These are phyloP conservation scores for Mucuna pruriens DNA, from an alignment of 306 rosid genomes.

Conservation along the genomic window DNA sequence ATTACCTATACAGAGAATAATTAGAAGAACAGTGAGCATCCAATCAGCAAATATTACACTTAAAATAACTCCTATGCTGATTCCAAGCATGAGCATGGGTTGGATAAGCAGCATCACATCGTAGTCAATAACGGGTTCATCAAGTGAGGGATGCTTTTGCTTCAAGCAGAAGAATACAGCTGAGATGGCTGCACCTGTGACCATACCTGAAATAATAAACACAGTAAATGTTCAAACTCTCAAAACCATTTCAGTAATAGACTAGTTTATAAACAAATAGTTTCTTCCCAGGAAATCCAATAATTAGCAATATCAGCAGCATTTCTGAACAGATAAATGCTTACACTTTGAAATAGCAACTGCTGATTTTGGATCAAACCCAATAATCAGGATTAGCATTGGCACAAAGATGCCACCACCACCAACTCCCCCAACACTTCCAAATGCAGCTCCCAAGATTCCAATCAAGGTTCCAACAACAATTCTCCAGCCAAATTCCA, in stretches of 20 bases:
- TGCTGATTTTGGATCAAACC: conserved; percentile 88
- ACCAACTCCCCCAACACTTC: conserved; percentile 96
- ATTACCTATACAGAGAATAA: conserved; percentile 72
- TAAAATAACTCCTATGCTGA: conserved; percentile 83
- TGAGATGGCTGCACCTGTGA: conserved; percentile 89
- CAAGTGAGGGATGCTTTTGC: conserved; percentile 78
- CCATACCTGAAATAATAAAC: conserved; percentile 61
- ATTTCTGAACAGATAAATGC: conserved; percentile 13
- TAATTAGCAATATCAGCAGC: background rate
- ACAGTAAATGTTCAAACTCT: background rate
- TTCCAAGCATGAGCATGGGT: conserved; percentile 84
- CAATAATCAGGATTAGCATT: conserved; percentile 75
- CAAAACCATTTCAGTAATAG: background rate
- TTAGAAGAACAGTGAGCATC: conserved; percentile 83
- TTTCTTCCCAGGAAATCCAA: background rate
- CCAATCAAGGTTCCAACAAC: conserved; percentile 69
- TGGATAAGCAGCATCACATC: conserved; percentile 74
- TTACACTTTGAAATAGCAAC: conserved; percentile 90
- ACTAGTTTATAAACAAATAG: background rate
- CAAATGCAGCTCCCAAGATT: conserved; percentile 80
- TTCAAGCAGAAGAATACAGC: conserved; percentile 72
- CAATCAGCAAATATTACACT: conserved; percentile 87
- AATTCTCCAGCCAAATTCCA: conserved; percentile 75
- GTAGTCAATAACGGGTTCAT: conserved; percentile 73
- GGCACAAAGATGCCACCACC: conserved; percentile 98